Evolutionary conservation across 331 rosid species (phyloP).

Genomic region (Quercus lobata): DNA sequence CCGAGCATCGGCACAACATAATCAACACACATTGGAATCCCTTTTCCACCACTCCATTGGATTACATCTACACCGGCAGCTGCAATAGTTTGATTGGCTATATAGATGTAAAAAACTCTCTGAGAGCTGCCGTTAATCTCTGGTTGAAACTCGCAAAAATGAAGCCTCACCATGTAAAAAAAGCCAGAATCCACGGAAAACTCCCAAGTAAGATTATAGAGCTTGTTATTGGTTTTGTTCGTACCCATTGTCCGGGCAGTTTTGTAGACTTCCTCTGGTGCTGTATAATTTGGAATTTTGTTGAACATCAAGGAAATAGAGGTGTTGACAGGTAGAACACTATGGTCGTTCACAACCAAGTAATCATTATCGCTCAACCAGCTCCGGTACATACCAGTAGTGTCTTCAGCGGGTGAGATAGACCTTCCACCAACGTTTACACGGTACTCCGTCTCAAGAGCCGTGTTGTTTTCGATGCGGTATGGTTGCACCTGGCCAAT

Average conservation of each 20-base stretch:
- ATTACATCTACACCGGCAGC: neutral
- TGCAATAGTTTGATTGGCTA: neutral
- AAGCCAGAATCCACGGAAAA: conserved; percentile 26
- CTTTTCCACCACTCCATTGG: fast-evolving
- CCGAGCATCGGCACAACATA: neutral
- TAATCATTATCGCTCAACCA: neutral
- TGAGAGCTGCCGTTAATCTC: fast-evolving
- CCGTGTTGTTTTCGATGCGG: neutral
- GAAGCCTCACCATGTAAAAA: conserved; percentile 39
- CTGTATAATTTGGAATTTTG: neutral
- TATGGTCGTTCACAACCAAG: neutral
- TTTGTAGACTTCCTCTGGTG: conserved; percentile 29
- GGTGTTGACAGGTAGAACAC: neutral
- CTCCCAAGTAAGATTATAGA: conserved; percentile 13
- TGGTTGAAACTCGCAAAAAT: conserved; percentile 34
- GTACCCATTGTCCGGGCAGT: conserved; percentile 6
- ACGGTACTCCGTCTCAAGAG: conserved; percentile 38
- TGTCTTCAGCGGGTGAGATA: neutral
- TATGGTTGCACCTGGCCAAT: neutral
- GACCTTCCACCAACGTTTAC: conserved; percentile 19
- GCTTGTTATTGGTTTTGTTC: neutral
- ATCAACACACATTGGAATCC: conserved; percentile 26
- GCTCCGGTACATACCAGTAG: conserved; percentile 36
- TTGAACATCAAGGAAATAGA: neutral
- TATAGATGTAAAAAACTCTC: conserved; percentile 25